Base-by-base conservation (phyloP, 2,329 filamentous ascomycete species). In the Massarina eburnea region DNA sequence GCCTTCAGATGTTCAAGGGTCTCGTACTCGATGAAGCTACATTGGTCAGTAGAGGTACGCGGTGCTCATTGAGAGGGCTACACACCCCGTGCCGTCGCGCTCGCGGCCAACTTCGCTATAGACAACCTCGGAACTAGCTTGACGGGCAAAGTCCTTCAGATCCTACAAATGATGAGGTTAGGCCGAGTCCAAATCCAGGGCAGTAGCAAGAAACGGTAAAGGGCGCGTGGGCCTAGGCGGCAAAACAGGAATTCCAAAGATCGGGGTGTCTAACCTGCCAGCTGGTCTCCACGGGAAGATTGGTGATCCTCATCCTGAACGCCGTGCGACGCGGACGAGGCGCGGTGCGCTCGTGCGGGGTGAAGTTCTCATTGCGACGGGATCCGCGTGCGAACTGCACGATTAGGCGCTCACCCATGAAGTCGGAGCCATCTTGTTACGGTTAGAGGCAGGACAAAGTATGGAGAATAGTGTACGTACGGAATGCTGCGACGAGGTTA, bases 141-240 rank as follows among this genome's bases (percentile, higher is more conserved):
- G 89, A 70, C 94, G 91, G 53, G 94, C 94, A 76, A 99, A 99
- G 73, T 99, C 94, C 88, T 99, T 99, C 43, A 99, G 85, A 75
- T 99, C 94, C 94, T 99, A 91, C 76, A 85, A 78, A 61, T 80
- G 75, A 82, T 81, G 82, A 81, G n/a, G 80, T 87, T 94, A 89
- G 91, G 88, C 91, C 76, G 82, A 55, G 63, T 69, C 62, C 66
- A 67, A 66, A 60, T 66, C 65, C 65, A 67, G 64, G 48, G 53
- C 45, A 59, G 53, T 34, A 57, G 62, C 53, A 54, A 53, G 58
- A 61, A 65, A 64, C 57, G 57, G 48, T 62, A 64, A 67, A 65
- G 61, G 61, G 49, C 66, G 71, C 61, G 67, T 66, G 55, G 57
- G 64, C 54, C 54, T 58, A 64, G 49, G 40, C 43, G 52, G 66